A percentile compares a stretch with the other conserved stretches of the same genome.
These are phyloP conservation scores for Forsythia suspensa DNA, from an alignment of 257 asterid species.

Conservation along the genomic window DNA sequence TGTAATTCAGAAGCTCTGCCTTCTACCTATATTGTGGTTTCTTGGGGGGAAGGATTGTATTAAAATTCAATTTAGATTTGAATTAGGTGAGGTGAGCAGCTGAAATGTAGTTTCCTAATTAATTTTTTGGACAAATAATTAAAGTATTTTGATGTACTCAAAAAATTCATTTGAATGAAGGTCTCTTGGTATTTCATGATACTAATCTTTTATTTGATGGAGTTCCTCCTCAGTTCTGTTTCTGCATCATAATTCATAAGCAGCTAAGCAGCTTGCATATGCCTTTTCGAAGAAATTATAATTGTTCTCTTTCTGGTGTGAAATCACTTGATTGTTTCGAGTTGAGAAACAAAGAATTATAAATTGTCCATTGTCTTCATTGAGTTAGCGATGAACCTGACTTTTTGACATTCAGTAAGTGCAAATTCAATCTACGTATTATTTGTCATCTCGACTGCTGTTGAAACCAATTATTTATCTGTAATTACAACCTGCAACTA, in stretches of 20 bases:
- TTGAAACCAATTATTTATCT: neutral
- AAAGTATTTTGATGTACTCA: neutral
- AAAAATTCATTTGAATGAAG: neutral
- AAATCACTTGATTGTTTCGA: neutral
- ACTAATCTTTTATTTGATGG: neutral
- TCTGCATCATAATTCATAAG: neutral
- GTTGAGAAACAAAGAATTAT: neutral
- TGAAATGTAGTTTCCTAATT: too few species aligned
- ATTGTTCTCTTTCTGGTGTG: neutral
- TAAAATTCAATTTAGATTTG: neutral
- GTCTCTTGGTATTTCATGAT: neutral
- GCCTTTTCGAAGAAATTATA: neutral
- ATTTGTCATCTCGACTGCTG: neutral
- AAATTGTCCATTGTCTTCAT: neutral
- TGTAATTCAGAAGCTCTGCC: neutral
- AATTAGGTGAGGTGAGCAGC: neutral
- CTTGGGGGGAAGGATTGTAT: neutral
- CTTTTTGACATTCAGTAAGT: neutral
- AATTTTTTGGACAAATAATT: neutral
- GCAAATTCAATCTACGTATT: neutral
- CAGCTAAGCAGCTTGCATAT: neutral
- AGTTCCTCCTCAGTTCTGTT: neutral
- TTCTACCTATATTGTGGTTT: neutral
- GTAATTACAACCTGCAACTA: neutral
- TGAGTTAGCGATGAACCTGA: neutral